Evolutionary conservation across 306 rosid genomes (phyloP), one percentile per base, ranked within the genome.

Genomic region (Psophocarpus tetragonolobus): DNA sequence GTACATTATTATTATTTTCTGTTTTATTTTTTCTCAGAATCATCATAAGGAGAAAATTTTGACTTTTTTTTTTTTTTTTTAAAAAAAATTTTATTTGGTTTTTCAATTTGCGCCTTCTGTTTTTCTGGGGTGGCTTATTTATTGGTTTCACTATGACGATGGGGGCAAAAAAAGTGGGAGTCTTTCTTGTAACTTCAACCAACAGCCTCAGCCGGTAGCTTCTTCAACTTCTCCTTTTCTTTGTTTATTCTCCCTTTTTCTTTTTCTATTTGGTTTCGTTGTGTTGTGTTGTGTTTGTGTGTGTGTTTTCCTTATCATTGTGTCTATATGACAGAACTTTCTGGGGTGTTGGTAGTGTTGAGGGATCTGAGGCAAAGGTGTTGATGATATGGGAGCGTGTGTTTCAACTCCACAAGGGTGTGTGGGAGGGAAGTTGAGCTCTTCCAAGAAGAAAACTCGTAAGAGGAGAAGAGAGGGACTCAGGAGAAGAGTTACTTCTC

Each of bases 381-480:
- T 82, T 71, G 66, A 35, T 72, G 82, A 78, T 1, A 94, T 95
- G 99, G 99, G 99, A 32, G 88, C 90, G 51, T 96, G 99, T 78
- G 90, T 91, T 17, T 96, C 99, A 24, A 83, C 87, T 75, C 94
- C 90, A 18, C 67, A 85, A 68, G 84, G 89, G 26, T 92, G 97
- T 69, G 83, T 87, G 24, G 96, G 94, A 72, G 84, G 86, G 74
- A 84, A 83, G 67, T 77, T 77, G 70, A 79, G 75, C 32, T 84
- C 87, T 24, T 82, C 88, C 13, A 87, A 82, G 87, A 87, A 68
- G 78, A 87, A 76, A 79, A 75, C 11, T 11, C 75, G 75, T 26
- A 85, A 76, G 71, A 84, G 86, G 45, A 85, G 83, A 68, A 88
- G 70, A 75, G 73, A 58, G 64, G 90, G 86, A 75, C 79, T 79